These are phyloP conservation scores for Mariannaea sp. DNA, from an alignment of 2,329 filamentous ascomycete species.

Conservation along the genomic window DNA sequence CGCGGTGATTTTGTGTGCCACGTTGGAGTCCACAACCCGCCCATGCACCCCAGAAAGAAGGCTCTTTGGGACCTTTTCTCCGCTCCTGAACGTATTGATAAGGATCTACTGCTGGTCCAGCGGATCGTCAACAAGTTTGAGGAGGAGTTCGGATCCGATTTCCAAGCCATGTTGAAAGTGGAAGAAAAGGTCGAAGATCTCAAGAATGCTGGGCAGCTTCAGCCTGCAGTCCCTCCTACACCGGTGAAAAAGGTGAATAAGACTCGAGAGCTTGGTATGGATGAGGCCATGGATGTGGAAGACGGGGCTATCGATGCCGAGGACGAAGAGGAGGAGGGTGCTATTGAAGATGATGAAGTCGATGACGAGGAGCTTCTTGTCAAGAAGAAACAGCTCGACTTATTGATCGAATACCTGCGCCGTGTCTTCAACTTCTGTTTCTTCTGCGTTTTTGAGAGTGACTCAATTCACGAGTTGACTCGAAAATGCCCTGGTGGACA, in stretches of 20 bases:
- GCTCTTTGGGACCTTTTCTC: conserved; percentile 97
- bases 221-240: conserved; percentile 62
- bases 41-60: conserved; percentile 85
- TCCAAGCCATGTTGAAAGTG: conserved; percentile 78
- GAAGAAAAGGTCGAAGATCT: conserved; percentile 87
- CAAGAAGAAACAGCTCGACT: conserved; percentile 96
- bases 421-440: conserved; percentile 99
- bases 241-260: conserved; percentile 65
- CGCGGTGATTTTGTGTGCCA: conserved; percentile 97
- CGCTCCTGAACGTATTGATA: conserved; percentile 88
- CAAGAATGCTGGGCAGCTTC: conserved; percentile 74
- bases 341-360: conserved; percentile 80
- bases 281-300: conserved; percentile 67
- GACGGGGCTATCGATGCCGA: conserved; percentile 74
- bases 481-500: conserved; percentile 98
- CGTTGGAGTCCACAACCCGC: conserved; percentile 92
- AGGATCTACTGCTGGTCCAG: conserved; percentile 82
- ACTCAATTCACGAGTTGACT: conserved; percentile 93
- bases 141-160: conserved; percentile 75
- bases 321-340: conserved; percentile 79
- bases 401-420: conserved; percentile 94
- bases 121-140: conserved; percentile 86
- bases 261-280: conserved; percentile 62
- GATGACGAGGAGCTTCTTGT: conserved; percentile 88
- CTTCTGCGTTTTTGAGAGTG: conserved; percentile 98